Base-by-base conservation (phyloP, 192 early-diverging fungal species). In the Coemansia sp. region DNA sequence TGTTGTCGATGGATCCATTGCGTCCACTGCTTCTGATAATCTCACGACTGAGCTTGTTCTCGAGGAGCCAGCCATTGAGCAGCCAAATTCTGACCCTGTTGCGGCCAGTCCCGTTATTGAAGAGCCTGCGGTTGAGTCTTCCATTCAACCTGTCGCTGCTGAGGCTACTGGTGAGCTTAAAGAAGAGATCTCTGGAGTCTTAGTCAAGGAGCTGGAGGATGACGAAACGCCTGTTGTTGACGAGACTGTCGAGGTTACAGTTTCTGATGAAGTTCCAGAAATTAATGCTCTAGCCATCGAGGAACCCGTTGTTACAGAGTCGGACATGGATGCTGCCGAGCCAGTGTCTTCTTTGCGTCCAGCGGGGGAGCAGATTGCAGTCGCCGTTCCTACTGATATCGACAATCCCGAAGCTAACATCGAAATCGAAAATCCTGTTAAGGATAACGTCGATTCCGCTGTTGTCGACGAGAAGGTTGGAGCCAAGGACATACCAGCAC, bases 161-260 rank as follows among this genome's bases (percentile, higher is more conserved):
- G 52, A 52, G 18, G 5, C 45, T 20, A 30, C 44, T 7, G 33
- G 6, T 24, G 55, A 56, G 15, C 4, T 57, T 14, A 63, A 4
- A 2, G 16, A 26, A n/a, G 33, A 46, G 16, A 6, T 33, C 41
- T 36, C 43, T 15, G 53, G 11, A 21, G 44, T 30, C 49, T 15
- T 15, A 5, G 60, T 5, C 30, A 38, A 63, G 39, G 71, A 45
- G 14, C 14, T 16, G 43, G 55, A 23, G 15, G 43, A 9, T 49
- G 34, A 15, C 33, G 5, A 60, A 30, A 18, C 46, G 35, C 23
- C 62, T 11, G 49, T 41, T 44, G 57, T 18, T 24, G 69, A 64
- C 15, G 57, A 48, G 6, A 1, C 48, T 35, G 46, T n/a, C 21
- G 60, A 62, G 7, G 72, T 60, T 41, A 15, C 64, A 14, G 61